Conservation (phyloP, 768 basidiomycete genomes). For the Guyanaporus albipodus region DNA sequence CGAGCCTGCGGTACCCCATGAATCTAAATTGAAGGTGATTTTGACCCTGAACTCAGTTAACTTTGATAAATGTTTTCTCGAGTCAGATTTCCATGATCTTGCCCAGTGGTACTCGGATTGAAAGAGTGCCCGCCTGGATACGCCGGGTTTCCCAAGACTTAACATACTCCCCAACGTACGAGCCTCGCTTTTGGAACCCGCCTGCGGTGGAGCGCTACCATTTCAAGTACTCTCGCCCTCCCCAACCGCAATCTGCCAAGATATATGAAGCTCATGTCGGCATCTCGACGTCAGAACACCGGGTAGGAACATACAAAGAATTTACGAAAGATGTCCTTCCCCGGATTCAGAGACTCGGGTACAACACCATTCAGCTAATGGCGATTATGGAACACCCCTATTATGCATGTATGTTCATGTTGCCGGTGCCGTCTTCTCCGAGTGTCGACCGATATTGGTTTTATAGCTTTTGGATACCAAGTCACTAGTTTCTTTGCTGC, state of each 20-base stretch:
- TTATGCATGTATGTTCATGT: constrained; percentile 74
- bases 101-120: constrained; percentile 76
- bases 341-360: constrained; percentile 86
- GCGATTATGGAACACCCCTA: constrained; percentile 98
- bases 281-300: constrained; percentile 82
- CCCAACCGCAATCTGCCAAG: constrained; percentile 59
- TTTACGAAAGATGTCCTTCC: constrained; percentile 83
- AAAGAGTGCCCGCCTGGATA: constrained; percentile 93
- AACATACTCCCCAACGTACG: constrained; percentile 83
- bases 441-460: neutral
- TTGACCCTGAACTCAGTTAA: neutral
- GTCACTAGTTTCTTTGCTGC: constrained; percentile 97
- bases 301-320: constrained; percentile 94
- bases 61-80: neutral
- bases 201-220: constrained; percentile 63
- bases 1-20: constrained; percentile 83
- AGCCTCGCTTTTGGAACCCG: constrained; percentile 99
- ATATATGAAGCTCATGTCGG: constrained; percentile 99
- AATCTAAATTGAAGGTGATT: constrained; percentile 88
- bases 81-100: constrained; percentile 87
- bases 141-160: constrained; percentile 94
- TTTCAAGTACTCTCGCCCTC: constrained; percentile 77
- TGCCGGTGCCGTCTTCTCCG: neutral
- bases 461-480: constrained; percentile 93
- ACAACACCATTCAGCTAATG: constrained; percentile 98